These are phyloP conservation scores for Chamaecrista fasciculata DNA, from an alignment of 306 rosid species.

Conservation along the genomic window DNA sequence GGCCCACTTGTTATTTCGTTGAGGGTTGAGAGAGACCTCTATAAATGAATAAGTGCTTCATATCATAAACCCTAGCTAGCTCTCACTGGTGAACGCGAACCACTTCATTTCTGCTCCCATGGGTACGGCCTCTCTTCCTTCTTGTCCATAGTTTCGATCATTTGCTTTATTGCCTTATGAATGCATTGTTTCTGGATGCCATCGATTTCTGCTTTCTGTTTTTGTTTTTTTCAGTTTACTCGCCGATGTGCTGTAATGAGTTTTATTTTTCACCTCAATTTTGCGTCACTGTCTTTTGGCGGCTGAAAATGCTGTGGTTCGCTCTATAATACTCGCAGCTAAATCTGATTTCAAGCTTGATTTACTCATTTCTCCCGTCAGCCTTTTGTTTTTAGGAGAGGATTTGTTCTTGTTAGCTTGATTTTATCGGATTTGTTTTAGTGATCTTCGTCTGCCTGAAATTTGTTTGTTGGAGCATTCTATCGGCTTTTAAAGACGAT, in stretches of 20 bases:
- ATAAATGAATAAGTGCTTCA: background rate
- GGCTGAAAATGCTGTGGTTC: background rate
- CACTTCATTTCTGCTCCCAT: constrained; percentile 1
- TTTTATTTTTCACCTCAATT: background rate
- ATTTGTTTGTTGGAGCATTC: background rate
- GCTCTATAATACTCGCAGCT: background rate
- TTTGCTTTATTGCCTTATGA: background rate
- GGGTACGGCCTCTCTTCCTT: constrained; percentile 29
- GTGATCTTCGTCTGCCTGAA: no score
- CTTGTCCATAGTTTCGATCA: no score
- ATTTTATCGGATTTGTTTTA: background rate
- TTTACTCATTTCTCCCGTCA: background rate
- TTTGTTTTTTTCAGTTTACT: background rate
- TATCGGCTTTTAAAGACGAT: background rate
- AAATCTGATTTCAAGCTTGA: background rate
- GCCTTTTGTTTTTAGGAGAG: background rate
- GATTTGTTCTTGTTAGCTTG: background rate
- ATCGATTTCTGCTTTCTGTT: background rate
- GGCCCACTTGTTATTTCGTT: background rate
- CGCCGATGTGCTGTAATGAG: background rate
- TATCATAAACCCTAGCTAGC: constrained; percentile 37
- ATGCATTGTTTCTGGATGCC: background rate
- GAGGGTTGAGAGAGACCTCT: no score
- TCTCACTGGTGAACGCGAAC: background rate
- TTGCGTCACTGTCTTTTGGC: background rate